A percentile compares a stretch with the other conserved stretches of the same genome.
These are phyloP conservation scores for Calendula officinalis DNA, from an alignment of 129 eudicot genomes.

Conservation along the genomic window DNA sequence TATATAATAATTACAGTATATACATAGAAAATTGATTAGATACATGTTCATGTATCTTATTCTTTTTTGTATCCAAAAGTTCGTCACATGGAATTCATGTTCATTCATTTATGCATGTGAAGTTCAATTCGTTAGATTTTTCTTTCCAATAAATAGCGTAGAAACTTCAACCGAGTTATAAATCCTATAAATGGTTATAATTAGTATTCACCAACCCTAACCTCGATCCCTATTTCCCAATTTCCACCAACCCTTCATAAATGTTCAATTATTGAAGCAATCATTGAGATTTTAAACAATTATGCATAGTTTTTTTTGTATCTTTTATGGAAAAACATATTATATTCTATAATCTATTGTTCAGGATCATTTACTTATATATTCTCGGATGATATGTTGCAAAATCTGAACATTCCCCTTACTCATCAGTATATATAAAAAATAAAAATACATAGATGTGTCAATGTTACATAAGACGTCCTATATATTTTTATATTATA, in stretches of 20 bases:
- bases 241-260: constrained; percentile 12
- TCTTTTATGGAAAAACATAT: background rate
- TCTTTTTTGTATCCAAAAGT: background rate
- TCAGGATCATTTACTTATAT: no score
- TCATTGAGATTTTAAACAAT: background rate
- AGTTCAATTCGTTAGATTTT: no score
- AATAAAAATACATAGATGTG: no score
- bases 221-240: background rate
- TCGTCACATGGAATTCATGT: constrained; percentile 17
- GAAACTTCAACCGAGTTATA: background rate
- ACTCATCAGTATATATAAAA: no score
- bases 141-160: background rate
- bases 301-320: background rate
- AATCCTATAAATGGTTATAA: background rate
- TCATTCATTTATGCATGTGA: background rate
- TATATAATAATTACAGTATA: no score
- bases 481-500: no score
- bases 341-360: no score
- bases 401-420: no score
- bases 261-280: constrained; percentile 8
- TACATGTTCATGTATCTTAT: constrained; percentile 11
- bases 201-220: constrained; percentile 14
- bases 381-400: no score
- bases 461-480: no score
- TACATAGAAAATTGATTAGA: no score